Percentiles rank a stretch among this genome's conserved stretches.
These are phyloP conservation scores for Claviceps maximensis DNA, from an alignment of 2,329 filamentous ascomycete species.

Conservation along the genomic window DNA sequence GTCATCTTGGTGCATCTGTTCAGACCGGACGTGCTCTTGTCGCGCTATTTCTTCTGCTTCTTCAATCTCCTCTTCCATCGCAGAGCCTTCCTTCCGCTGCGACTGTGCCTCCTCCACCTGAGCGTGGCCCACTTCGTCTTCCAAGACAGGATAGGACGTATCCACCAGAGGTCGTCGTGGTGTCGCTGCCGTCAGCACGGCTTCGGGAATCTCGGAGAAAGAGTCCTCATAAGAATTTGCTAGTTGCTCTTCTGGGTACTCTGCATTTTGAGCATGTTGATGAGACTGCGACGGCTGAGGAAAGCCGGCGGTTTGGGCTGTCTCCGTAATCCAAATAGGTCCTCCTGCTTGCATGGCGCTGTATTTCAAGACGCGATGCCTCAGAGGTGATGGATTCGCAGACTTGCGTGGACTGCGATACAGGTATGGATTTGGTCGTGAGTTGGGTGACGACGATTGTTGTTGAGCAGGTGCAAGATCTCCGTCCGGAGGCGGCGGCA, in stretches of 20 bases:
- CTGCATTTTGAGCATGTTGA: slow-evolving; percentile 3
- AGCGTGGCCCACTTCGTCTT: slow-evolving; percentile 1
- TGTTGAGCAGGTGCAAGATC: not conserved
- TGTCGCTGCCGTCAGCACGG: slow-evolving; percentile 35
- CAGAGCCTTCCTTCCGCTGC: not conserved
- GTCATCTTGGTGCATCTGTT: not conserved
- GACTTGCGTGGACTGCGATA: slow-evolving; percentile 23
- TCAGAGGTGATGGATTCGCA: slow-evolving; percentile 16
- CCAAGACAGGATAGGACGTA: slow-evolving; percentile 2
- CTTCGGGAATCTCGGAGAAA: slow-evolving; percentile 43
- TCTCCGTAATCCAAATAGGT: slow-evolving; percentile 1
- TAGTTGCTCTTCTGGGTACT: slow-evolving; percentile 15
- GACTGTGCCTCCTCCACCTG: not conserved
- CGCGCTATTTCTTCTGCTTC: not conserved
- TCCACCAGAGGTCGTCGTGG: slow-evolving; percentile 18
- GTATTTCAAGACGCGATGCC: slow-evolving; percentile 21
- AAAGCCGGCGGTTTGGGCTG: not conserved
- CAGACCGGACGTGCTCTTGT: not conserved
- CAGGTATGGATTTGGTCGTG: slow-evolving; percentile 15
- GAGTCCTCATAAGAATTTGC: slow-evolving; percentile 36
- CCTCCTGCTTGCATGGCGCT: slow-evolving; percentile 14
- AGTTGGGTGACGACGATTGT: slow-evolving; percentile 11
- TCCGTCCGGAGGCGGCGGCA: slow-evolving; percentile 7
- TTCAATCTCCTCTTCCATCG: not conserved
- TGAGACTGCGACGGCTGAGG: slow-evolving; percentile 2